Evolutionary conservation across 345 rosid species (phyloP).

Genomic region (Orychophragmus violaceus): DNA sequence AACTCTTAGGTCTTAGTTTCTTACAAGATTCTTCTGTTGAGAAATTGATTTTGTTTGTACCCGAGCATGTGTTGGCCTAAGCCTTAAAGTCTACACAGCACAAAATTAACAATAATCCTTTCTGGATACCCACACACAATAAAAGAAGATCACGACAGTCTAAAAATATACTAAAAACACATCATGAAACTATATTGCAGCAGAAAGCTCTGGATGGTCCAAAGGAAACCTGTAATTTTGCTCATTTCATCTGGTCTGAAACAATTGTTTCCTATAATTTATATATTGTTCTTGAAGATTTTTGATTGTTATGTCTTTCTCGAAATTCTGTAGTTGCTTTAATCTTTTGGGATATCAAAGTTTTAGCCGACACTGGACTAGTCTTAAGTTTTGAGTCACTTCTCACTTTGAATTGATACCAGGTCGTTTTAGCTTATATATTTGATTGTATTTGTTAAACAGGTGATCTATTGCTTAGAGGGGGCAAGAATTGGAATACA

Average conservation of each 20-base stretch:
- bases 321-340: background rate
- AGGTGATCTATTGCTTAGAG: slow-evolving; percentile 84
- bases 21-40: background rate
- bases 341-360: background rate
- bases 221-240: background rate
- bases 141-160: background rate
- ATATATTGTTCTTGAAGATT: background rate
- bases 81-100: background rate
- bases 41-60: background rate
- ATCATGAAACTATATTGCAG: background rate
- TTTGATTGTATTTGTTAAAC: slow-evolving; percentile 22
- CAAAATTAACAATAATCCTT: background rate
- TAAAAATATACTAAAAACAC: background rate
- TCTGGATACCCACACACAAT: background rate
- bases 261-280: background rate
- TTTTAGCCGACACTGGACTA: background rate
- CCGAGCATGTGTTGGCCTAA: background rate
- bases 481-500: slow-evolving; percentile 91
- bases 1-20: background rate
- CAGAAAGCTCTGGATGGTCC: background rate
- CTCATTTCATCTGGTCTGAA: background rate
- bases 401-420: background rate
- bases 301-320: background rate
- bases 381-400: background rate
- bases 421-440: slow-evolving; percentile 1